Evolutionary conservation across 306 rosid species (phyloP), one percentile per base, ranked within the genome.

Genomic region (Quercus dentata): DNA sequence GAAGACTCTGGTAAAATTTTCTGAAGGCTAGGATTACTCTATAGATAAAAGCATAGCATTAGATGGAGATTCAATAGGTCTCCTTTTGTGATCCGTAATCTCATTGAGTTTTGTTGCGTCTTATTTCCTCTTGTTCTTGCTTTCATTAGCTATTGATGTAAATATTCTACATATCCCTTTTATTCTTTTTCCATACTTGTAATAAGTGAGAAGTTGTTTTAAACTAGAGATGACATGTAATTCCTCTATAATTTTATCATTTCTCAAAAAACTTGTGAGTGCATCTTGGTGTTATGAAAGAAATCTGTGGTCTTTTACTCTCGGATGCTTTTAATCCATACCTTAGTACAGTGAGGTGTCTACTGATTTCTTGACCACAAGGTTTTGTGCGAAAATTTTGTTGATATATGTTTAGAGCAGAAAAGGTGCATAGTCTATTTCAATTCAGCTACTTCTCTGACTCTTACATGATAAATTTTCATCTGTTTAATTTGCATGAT

Each of bases 401-500:
- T 59, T 21, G 25, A 21, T 23, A 59, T 23, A 21, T 23, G 12
- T 59, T 59, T 59, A 59, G 27, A 21, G 17, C 12, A 25, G 27
- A 23, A 20, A 25, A 23, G 8, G 65, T 59, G 65, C 65, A 59
- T 59, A 12, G 27, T 59, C 31, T 56, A 56, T 59, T 71, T 19
- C 28, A 59, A 17, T 77, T 64, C 44, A 58, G 30, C 23, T 1
- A 71, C 46, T 59, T 54, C n/a, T 70, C 71, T 27, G 19, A 51
- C 76, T 21, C 54, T 33, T 83, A 56, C 46, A 33, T 46, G 71
- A 31, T 78, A 46, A 19, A 18, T 49, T 73, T 80, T 20, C 56
- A 20, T 25, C 44, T 73, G 79, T 79, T 69, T 70, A 46, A 76
- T 71, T 57, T 73, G 83, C 69, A 82, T 89, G 63, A 9, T 83